Conservation (phyloP, 495 filamentous ascomycete species). For the Staphylotrichum tortipilum region DNA sequence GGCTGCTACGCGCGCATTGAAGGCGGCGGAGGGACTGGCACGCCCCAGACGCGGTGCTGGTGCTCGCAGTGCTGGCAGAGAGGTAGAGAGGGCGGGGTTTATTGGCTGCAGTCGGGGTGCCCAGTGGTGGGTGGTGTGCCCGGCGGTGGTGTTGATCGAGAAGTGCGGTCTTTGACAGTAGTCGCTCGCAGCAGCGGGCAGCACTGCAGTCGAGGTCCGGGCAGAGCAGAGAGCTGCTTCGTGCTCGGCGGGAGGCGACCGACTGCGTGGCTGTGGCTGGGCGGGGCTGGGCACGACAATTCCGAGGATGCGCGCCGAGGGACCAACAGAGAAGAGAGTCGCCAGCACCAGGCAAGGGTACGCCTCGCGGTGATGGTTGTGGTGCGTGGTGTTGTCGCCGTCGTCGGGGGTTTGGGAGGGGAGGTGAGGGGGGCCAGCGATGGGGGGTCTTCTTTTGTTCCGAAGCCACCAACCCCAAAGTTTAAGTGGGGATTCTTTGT, state of each 20-base stretch:
- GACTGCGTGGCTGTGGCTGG: constrained; percentile 3
- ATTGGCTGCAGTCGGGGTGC: not conserved
- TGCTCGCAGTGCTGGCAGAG: too few relatives aligned
- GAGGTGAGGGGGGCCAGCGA: too few relatives aligned
- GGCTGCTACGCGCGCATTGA: constrained; percentile 7
- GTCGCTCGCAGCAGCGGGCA: too few relatives aligned
- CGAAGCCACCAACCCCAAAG: constrained; percentile 21
- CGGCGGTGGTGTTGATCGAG: not conserved
- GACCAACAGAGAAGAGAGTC: constrained; percentile 1
- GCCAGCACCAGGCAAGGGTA: constrained; percentile 15
- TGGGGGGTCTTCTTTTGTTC: constrained; percentile 23
- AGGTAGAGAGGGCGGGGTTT: too few relatives aligned
- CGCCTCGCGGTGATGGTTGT: constrained; percentile 16
- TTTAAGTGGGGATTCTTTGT: constrained; percentile 25
- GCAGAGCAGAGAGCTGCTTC: too few relatives aligned
- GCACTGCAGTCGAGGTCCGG: too few relatives aligned
- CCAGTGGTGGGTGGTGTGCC: not conserved
- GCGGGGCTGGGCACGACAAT: constrained; percentile 11
- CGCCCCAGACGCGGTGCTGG: not conserved
- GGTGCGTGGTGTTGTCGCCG: constrained; percentile 23
- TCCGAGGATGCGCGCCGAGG: not conserved
- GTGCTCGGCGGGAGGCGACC: not conserved
- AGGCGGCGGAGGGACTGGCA: not conserved
- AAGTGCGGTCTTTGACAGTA: not conserved
- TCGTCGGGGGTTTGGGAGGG: constrained; percentile 13